Evolutionary conservation across 805 yeast genomes (phyloP).

Genomic region (Metschnikowia gelsemii): DNA sequence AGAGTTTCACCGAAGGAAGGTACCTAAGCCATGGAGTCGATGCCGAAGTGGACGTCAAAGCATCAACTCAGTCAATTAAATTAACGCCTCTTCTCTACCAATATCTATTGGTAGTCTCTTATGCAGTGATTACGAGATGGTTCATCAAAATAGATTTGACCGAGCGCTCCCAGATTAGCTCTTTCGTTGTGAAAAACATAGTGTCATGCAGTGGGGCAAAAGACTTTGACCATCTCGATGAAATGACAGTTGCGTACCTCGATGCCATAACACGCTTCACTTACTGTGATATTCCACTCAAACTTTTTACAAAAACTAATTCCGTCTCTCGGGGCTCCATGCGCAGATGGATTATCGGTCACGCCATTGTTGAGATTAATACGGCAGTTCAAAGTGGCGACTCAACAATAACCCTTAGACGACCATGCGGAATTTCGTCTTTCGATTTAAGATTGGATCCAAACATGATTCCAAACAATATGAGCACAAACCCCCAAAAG

Average conservation of each 20-base stretch:
- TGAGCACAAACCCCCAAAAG: constrained; percentile 15
- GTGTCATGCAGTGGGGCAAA: constrained; percentile 30
- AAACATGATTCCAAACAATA: constrained; percentile 9
- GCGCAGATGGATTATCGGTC: constrained; percentile 61
- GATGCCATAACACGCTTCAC: constrained; percentile 71
- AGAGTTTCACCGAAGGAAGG: neutral
- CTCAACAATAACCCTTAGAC: constrained; percentile 50
- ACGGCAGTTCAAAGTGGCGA: constrained; percentile 54
- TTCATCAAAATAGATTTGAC: constrained; percentile 58
- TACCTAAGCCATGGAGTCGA: constrained; percentile 41
- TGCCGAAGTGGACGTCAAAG: constrained; percentile 50
- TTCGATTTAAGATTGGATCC: constrained; percentile 46
- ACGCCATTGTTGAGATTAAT: constrained; percentile 54
- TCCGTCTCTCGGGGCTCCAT: constrained; percentile 8
- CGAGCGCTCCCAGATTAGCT: constrained; percentile 59
- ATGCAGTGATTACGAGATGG: constrained; percentile 69
- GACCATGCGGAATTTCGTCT: constrained; percentile 64
- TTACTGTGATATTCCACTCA: constrained; percentile 59
- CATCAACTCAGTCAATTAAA: constrained; percentile 50
- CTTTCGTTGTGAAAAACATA: constrained; percentile 62
- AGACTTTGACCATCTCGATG: constrained; percentile 36
- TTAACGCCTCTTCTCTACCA: constrained; percentile 54
- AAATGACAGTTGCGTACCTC: constrained; percentile 58
- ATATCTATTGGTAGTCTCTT: constrained; percentile 63
- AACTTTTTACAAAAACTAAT: constrained; percentile 28